Base-by-base conservation (phyloP, 441 rosid genomes). In the Pelargonium australe region DNA sequence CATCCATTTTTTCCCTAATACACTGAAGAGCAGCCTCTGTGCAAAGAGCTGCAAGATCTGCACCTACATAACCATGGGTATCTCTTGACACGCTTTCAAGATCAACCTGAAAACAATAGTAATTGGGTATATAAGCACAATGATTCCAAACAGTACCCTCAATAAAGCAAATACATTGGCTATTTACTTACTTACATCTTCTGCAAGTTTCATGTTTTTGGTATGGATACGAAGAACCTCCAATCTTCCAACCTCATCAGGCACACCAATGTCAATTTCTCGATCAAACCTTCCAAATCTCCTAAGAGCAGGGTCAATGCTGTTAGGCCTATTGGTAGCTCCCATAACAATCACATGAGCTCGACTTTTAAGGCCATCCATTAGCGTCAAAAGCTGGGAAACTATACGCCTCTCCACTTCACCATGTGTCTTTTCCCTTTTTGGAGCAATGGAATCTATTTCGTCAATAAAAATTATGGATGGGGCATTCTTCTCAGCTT, bases 271-370 rank as follows among this genome's bases (percentile, higher is more conserved):
- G 17, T 57, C 62, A 57, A 57, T 57, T 17, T 57, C 62, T 57
- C 62, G 1, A 40, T 70, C 73, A 70, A 70, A 70, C 62, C 73
- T 70, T 17, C 73, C 73, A 25, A 70, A 70, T 51, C 73, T 70
- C 49, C 73, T 44, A 34, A 70, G 73, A 43, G 67, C 73, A 19
- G 73, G 61, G 73, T 70, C 73, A 20, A 70, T 70, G 73, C 73
- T 70, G 62, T 70, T 70, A 3, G 73, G 73, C n/a, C 73, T 67
- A 57, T 57, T 57, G 7, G 62, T 57, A 57, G 62, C 62, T 10
- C 62, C 62, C 62, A 57, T 57, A 7, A 63, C 62, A 57, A 57
- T 57, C 17, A 57, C 62, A 57, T 57, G 62, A 17, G 62, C 62
- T 7, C 62, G 62, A 57, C 25, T 16, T 57, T 57, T 57, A 7